phyloP scores from a whole-genome alignment of 2,329 filamentous ascomycete species.

The Neofusicoccum laricinum region DNA sequence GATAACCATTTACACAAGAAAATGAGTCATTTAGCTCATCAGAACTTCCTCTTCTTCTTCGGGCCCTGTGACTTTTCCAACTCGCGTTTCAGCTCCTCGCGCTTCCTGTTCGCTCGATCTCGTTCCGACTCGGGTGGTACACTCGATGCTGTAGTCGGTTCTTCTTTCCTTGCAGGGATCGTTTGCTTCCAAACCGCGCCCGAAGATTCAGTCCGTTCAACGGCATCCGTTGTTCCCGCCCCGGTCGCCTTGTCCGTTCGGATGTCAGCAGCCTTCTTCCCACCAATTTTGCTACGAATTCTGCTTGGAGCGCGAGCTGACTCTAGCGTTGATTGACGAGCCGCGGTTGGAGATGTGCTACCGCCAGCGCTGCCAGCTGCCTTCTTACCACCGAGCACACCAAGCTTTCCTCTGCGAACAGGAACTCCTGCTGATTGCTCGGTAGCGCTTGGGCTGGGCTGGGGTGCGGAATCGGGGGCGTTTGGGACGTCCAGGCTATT shows the following conservation, averaged over 20 bases:
- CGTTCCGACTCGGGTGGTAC: conserved; percentile 41
- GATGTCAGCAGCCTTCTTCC: background rate
- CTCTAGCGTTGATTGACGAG: background rate
- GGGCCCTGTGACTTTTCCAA: conserved; percentile 52
- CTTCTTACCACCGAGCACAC: conserved; percentile 21
- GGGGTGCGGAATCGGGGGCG: background rate
- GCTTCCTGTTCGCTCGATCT: conserved; percentile 54
- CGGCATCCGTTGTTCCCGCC: background rate
- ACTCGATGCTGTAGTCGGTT: background rate
- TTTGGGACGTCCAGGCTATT: background rate
- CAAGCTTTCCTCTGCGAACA: conserved; percentile 17
- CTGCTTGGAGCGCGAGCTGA: background rate
- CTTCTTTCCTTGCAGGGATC: background rate
- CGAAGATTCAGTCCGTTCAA: background rate
- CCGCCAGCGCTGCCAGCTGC: background rate
- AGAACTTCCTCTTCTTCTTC: conserved; percentile 57
- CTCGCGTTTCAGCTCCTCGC: conserved; percentile 55
- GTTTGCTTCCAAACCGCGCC: background rate
- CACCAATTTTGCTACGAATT: background rate
- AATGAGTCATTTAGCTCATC: background rate
- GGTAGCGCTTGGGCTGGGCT: background rate
- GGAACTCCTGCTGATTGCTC: background rate
- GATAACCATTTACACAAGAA: too few species aligned
- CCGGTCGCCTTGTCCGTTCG: background rate
- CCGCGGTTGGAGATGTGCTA: background rate